Evolutionary conservation across 1,284 basidiomycete genomes (phyloP).

Genomic region (Tilletiopsis washingtonensis): DNA sequence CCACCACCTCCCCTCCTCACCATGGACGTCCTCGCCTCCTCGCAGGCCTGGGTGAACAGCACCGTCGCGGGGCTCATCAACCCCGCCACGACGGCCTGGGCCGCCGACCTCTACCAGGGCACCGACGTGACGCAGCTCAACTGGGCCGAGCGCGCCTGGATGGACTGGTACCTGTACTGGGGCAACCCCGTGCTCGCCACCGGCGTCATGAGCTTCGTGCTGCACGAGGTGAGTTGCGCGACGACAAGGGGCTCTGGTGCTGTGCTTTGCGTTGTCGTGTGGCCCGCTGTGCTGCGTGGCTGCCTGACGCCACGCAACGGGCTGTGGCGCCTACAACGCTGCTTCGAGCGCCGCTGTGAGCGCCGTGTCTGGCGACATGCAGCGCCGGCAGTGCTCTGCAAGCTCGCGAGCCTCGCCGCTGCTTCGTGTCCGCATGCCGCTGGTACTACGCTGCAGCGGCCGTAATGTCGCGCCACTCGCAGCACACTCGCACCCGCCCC

Average conservation of each 20-base stretch:
- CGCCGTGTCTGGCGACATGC: too few relatives aligned
- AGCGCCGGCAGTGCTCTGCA: too few relatives aligned
- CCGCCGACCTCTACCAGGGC: constrained; percentile 36
- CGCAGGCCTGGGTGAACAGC: neutral
- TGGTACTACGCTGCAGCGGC: too few relatives aligned
- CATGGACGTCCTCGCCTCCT: neutral
- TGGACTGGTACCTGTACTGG: constrained; percentile 47
- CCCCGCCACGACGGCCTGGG: constrained; percentile 1
- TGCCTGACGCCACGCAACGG: too few relatives aligned
- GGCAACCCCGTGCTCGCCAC: constrained; percentile 87
- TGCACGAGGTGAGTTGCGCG: constrained; percentile 69
- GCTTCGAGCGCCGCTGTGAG: too few relatives aligned
- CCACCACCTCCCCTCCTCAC: too few relatives aligned
- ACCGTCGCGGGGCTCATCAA: neutral
- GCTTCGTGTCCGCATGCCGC: too few relatives aligned
- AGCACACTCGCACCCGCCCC: too few relatives aligned
- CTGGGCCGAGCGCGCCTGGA: constrained; percentile 48
- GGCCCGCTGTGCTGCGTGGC: too few relatives aligned
- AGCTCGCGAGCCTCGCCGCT: too few relatives aligned
- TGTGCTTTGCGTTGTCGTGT: too few relatives aligned
- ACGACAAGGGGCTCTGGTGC: neutral
- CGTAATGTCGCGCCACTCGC: too few relatives aligned
- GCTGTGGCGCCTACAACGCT: neutral
- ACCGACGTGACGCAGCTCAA: constrained; percentile 31
- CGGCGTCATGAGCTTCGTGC: constrained; percentile 81